Evolutionary conservation across 2,329 filamentous ascomycete species (phyloP).

Genomic region (Orbilia oligospora): DNA sequence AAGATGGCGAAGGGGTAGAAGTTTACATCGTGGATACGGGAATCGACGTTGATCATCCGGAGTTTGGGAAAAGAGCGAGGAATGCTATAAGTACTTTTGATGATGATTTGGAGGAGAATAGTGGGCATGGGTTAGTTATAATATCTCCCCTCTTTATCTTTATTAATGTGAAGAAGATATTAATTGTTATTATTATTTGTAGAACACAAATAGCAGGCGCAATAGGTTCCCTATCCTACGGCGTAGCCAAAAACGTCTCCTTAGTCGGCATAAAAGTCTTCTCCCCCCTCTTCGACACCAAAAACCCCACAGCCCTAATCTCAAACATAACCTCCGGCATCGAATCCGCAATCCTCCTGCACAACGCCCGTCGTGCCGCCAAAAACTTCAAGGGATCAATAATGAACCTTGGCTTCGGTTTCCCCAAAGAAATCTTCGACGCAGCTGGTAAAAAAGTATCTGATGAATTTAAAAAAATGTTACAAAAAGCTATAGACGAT

Average conservation of each 20-base stretch:
- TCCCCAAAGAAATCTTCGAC: background rate
- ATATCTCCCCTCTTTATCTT: background rate
- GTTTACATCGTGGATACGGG: conserved; percentile 46
- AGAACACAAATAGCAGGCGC: conserved; percentile 71
- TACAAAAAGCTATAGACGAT: conserved; percentile 68
- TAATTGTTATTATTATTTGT: too few species aligned
- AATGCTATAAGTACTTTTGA: conserved; percentile 19
- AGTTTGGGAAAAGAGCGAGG: conserved; percentile 34
- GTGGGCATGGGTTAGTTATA: conserved; percentile 41
- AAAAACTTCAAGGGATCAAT: conserved; percentile 66
- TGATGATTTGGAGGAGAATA: conserved; percentile 23
- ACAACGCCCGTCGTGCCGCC: conserved; percentile 68
- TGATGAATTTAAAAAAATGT: conserved; percentile 73
- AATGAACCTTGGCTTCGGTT: conserved; percentile 59
- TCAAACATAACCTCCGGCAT: conserved; percentile 16
- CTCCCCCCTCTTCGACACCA: conserved; percentile 23
- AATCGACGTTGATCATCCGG: conserved; percentile 27
- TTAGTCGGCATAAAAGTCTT: conserved; percentile 70
- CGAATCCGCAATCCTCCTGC: conserved; percentile 59
- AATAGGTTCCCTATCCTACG: conserved; percentile 69
- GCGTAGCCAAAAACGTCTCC: conserved; percentile 69
- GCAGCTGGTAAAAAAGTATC: conserved; percentile 63
- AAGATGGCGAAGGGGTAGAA: conserved; percentile 33
- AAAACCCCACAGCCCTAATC: conserved; percentile 7
- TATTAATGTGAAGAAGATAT: too few species aligned